Base-by-base conservation (phyloP, 2,329 filamentous ascomycete genomes). In the Penicillium sclerotiorum region DNA sequence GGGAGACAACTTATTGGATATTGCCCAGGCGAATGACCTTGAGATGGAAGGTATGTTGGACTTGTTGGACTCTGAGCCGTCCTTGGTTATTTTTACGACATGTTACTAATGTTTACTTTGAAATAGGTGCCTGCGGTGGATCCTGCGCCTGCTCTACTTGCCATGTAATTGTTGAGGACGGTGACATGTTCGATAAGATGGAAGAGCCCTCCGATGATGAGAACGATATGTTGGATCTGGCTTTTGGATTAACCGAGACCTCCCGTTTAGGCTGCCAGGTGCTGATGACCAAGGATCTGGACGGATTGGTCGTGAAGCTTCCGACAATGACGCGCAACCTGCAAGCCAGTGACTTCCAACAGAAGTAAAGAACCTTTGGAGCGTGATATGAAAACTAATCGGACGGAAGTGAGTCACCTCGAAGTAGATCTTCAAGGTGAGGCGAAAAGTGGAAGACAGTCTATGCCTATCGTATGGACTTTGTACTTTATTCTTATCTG, bases 301-400 rank as follows among this genome's bases (percentile, higher is more conserved):
- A 97, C 68, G 94, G 94, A 0, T 57, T 99, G 63, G 83, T 85
- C 38, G 90, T 99, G 25, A 88, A 84, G 71, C 74, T 99, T 65
- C 94, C 94, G 11, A 85, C 85, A 30, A 96, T 96, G 91, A 97
- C 94, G 58, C 82, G 94, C 70, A 99, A 99, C 68, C 66, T 99
- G 73, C 94, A 99, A 75, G 90, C 90, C 12, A 95, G 90, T 71
- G 94, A 99, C 74, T 99, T 99, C 64, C 79, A 65, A 69, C 61
- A 72, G 61, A 68, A 75, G 62, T 74, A 73, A 60, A 61, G n/a
- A n/a, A n/a, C n/a, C n/a, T n/a, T 50, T 53, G n/a, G 36, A 8
- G n/a, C 18, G 32, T 28, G 32, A 49, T n/a, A 49, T 47, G 5
- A 45, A 47, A 45, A n/a, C n/a, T 33, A 46, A 40, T 42, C n/a